phyloP scores from a whole-genome alignment of 2,329 filamentous ascomycete species.

The Aureobasidium sp. region DNA sequence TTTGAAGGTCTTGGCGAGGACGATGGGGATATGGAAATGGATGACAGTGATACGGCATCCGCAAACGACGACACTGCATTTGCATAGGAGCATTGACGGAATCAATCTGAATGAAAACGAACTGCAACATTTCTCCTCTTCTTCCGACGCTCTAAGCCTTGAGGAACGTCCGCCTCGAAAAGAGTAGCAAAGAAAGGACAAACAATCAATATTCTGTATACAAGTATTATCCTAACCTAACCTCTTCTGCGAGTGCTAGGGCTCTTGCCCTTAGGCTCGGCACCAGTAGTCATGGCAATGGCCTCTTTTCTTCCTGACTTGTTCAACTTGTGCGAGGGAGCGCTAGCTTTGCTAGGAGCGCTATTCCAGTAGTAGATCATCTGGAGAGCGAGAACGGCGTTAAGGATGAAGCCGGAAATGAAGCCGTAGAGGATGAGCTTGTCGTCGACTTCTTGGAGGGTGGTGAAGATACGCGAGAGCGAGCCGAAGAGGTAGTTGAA shows the following conservation, averaged over 20 bases:
- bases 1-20: slow-evolving; percentile 33
- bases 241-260: slow-evolving; percentile 49
- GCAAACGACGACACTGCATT: not conserved
- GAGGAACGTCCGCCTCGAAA: no score
- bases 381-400: slow-evolving; percentile 75
- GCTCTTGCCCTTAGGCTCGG: slow-evolving; percentile 37
- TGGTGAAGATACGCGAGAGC: slow-evolving; percentile 92
- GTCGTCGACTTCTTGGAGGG: slow-evolving; percentile 93
- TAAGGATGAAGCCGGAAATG: slow-evolving; percentile 82
- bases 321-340: slow-evolving; percentile 29
- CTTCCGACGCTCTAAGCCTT: no score
- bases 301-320: slow-evolving; percentile 29
- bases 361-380: slow-evolving; percentile 96
- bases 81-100: not conserved
- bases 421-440: slow-evolving; percentile 94
- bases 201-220: not conserved
- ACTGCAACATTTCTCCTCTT: no score
- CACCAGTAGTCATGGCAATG: slow-evolving; percentile 18
- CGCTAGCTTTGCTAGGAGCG: slow-evolving; percentile 31
- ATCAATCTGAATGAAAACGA: not conserved
- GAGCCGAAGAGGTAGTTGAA: slow-evolving; percentile 97
- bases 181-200: no score
- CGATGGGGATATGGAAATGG: slow-evolving; percentile 17
- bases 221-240: slow-evolving; percentile 20
- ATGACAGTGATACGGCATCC: slow-evolving; percentile 14